These are phyloP conservation scores for Diphasiastrum complanatum DNA, from an alignment of 83 land plant species.

Conservation along the genomic window DNA sequence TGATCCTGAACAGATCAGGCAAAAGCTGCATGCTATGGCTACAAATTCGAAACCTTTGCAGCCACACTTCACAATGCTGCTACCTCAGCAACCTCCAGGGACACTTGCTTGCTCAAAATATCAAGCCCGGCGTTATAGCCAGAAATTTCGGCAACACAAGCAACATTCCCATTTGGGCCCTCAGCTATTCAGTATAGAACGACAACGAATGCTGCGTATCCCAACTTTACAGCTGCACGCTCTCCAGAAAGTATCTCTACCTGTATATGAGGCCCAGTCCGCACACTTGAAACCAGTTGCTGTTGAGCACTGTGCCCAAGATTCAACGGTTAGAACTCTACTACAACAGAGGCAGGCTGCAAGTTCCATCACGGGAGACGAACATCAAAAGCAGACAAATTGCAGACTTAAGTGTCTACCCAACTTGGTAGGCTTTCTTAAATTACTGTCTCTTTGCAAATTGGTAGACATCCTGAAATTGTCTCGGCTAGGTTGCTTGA, in stretches of 20 bases:
- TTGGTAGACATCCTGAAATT: too few species aligned
- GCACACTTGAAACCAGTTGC: neutral
- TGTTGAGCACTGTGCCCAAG: too few species aligned
- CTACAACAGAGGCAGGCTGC: too few species aligned
- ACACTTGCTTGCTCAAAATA: neutral
- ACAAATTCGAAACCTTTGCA: neutral
- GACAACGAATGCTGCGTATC: neutral
- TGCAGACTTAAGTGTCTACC: too few species aligned
- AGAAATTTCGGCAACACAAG: neutral
- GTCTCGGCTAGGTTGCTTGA: too few species aligned
- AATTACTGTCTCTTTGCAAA: too few species aligned
- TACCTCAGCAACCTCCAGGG: neutral
- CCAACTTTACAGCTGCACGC: slow-evolving; percentile 8
- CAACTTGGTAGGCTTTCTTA: too few species aligned
- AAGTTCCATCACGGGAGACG: too few species aligned
- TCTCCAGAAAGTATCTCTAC: slow-evolving; percentile 5
- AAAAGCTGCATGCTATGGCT: slow-evolving; percentile 14
- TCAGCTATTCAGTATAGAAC: neutral
- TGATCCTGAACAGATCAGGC: slow-evolving; percentile 48
- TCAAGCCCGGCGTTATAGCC: neutral
- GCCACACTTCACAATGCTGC: neutral
- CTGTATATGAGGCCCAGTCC: neutral
- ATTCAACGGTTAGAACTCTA: too few species aligned
- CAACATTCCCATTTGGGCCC: neutral
- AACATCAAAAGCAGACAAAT: too few species aligned